Percentiles rank a stretch among this genome's conserved stretches.
Conservation (phyloP, 1,284 basidiomycete species). For the Cutaneotrichosporon sp. region DNA sequence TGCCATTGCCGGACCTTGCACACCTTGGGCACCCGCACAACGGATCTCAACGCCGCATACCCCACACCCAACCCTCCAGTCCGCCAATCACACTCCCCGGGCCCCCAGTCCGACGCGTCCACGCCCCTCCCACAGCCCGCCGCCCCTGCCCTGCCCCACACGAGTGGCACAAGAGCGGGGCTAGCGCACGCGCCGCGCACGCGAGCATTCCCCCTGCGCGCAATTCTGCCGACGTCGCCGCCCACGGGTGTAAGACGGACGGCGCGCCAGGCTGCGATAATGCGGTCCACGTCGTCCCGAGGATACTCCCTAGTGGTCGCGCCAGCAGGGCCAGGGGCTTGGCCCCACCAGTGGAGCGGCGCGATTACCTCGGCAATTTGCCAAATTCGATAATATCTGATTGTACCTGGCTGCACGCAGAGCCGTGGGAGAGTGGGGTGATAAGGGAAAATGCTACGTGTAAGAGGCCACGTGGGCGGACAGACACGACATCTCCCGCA, state of each 20-base stretch:
- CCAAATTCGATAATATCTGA: background rate
- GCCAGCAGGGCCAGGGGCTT: no score
- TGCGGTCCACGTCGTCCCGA: no score
- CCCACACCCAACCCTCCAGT: background rate
- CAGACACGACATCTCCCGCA: no score
- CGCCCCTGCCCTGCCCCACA: background rate
- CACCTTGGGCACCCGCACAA: background rate
- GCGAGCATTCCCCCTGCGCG: background rate
- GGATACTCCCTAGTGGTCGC: no score
- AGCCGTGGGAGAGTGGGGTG: background rate
- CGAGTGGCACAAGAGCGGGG: background rate
- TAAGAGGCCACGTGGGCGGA: background rate
- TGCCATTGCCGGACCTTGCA: slow-evolving; percentile 4
- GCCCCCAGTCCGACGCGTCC: background rate
- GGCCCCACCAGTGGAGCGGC: no score
- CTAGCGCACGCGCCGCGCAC: background rate
- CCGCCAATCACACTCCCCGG: background rate
- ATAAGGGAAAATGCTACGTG: background rate
- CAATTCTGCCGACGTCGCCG: background rate
- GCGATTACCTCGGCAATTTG: background rate
- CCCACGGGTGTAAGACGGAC: slow-evolving; percentile 2
- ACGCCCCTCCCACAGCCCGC: background rate
- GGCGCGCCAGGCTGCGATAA: background rate
- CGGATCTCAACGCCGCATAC: background rate
- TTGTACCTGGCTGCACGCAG: background rate